Percentiles rank a stretch among this genome's conserved stretches.
Evolutionary conservation across 164 flowering plant species (phyloP).

Genomic region (Stephania japonica): DNA sequence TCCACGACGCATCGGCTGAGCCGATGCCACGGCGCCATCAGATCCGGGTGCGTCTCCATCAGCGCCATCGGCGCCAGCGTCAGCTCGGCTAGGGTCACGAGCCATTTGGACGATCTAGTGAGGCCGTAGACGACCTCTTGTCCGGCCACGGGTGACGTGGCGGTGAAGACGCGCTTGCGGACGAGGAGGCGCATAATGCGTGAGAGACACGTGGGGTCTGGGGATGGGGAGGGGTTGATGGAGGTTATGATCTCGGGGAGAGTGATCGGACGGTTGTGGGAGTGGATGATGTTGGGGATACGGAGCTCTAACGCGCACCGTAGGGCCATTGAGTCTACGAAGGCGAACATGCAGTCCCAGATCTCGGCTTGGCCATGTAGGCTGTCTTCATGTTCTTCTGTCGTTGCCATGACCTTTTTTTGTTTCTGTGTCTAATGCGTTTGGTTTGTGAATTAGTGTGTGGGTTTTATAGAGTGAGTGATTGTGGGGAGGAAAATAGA

Average conservation of each 20-base stretch:
- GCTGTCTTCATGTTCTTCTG: background rate
- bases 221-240: constrained; percentile 9
- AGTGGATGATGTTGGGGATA: too few relatives aligned
- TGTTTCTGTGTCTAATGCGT: background rate
- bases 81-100: constrained; percentile 16
- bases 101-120: constrained; percentile 27
- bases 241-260: background rate
- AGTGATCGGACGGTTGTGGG: too few relatives aligned
- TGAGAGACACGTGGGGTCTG: constrained; percentile 25
- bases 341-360: too few relatives aligned
- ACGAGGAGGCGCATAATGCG: constrained; percentile 47
- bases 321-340: too few relatives aligned
- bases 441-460: background rate
- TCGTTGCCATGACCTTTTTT: constrained; percentile 1
- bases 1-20: constrained; percentile 29
- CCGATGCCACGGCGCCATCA: constrained; percentile 25
- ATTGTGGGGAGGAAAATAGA: too few relatives aligned
- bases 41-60: constrained; percentile 23
- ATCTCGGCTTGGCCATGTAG: too few relatives aligned
- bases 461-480: too few relatives aligned
- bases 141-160: constrained; percentile 6
- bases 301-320: too few relatives aligned
- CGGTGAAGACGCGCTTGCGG: constrained; percentile 27
- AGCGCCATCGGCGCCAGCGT: constrained; percentile 26
- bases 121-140: constrained; percentile 28